Percentiles rank a stretch among this genome's conserved stretches.
These are phyloP conservation scores for Penicillium sp. DNA, from an alignment of 2,329 filamentous ascomycete species.

Conservation along the genomic window DNA sequence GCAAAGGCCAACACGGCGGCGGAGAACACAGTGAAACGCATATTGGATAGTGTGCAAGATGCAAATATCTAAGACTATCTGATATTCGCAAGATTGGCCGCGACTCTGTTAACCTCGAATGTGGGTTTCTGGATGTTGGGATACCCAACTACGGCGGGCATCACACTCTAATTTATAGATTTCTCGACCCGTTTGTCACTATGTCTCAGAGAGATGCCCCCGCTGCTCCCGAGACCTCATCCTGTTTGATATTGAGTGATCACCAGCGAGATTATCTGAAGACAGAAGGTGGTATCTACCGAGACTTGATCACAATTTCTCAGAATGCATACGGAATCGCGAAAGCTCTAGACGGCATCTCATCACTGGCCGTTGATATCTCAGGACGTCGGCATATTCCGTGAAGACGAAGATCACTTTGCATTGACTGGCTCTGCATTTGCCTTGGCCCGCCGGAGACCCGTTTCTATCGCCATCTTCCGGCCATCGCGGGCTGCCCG, in stretches of 20 bases:
- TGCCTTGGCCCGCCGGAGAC: slow-evolving; percentile 28
- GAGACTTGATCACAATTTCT: background rate
- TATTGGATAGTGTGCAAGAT: slow-evolving; percentile 11
- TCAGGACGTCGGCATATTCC: background rate
- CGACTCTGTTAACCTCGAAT: background rate
- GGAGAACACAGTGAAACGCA: slow-evolving; percentile 25
- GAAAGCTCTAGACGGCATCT: background rate
- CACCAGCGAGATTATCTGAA: slow-evolving; percentile 7
- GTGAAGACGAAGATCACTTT: slow-evolving; percentile 1
- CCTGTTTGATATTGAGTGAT: background rate
- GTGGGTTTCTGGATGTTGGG: background rate
- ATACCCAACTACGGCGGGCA: background rate
- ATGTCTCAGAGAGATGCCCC: background rate
- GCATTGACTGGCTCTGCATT: background rate
- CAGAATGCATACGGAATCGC: background rate
- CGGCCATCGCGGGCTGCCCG: background rate
- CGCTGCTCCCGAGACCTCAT: background rate
- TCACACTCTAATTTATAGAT: slow-evolving; percentile 11
- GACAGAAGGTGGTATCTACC: slow-evolving; percentile 19
- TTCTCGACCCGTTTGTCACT: background rate
- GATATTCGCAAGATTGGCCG: background rate
- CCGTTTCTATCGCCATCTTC: slow-evolving; percentile 10
- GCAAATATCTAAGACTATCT: background rate
- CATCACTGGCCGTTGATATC: slow-evolving; percentile 15
- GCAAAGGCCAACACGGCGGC: slow-evolving; percentile 24